Base-by-base conservation (phyloP, 1,284 basidiomycete genomes). In the Pseudomicrostroma phylloplanum region DNA sequence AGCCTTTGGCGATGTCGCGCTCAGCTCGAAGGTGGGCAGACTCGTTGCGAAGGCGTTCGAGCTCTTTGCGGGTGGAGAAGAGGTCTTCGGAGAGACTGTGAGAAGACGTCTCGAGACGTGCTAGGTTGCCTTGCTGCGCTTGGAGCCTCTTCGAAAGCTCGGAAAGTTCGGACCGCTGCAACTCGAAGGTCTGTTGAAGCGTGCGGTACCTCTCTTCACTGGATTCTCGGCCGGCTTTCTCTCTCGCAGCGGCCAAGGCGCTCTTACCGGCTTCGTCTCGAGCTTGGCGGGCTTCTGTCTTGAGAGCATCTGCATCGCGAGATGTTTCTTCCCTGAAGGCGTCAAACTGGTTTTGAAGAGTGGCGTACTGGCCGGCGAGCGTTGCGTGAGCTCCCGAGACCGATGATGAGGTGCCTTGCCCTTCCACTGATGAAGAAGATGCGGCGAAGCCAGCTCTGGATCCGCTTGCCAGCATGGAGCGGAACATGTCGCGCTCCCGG, bases 401-500 rank as follows among this genome's bases (percentile, higher is more conserved):
- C n/a, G n/a, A 36, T 36, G 30, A 3, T 9, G 30, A 36, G 30
- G 30, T 36, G 30, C 30, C 30, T 19, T 36, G 30, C 30, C 30
- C 30, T 1, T 57, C 59, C 12, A 25, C 9, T 30, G 19, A 25
- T 30, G 21, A 40, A 19, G 15, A 11, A 2, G 12, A 13, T 19
- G 25, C 60, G 19, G 39, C 43, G 25, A 55, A 12, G 8, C 39
- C 36, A 43, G 40, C 60, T 60, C 68, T 59, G 30, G 67, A 66
- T 19, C 67, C 71, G 21, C 76, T 72, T 6, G 73, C 67, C 15
- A 92, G 82, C 83, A 96, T 86, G 39, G 84, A 84, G 70, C 87
- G 88, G 74, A 96, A 84, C 59, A 91, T 85, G 73, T 97, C 96
- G 2, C 91, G 83, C 79, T 97, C 94, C 78, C 90, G 88, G 72